phyloP scores from a whole-genome alignment of 1,284 basidiomycete species.

The Irpex sp. region DNA sequence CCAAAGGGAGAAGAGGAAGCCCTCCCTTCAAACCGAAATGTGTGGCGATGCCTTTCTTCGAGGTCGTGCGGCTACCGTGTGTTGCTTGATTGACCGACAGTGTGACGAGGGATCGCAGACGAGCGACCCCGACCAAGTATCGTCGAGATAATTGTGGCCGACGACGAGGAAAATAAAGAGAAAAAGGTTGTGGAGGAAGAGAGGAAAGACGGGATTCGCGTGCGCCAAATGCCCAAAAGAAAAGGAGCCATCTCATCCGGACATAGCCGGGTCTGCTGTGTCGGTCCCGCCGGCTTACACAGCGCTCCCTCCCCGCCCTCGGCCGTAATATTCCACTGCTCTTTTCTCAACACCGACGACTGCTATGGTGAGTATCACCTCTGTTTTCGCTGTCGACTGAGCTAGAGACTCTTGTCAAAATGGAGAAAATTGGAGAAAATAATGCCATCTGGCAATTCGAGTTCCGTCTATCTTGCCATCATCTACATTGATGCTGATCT shows the following conservation, averaged over 20 bases:
- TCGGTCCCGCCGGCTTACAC: background rate
- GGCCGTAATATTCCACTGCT: background rate
- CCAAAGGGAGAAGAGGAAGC: conserved; percentile 50
- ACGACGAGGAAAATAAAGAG: conserved; percentile 14
- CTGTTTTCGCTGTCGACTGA: background rate
- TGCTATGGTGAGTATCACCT: background rate
- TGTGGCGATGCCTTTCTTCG: conserved; percentile 37
- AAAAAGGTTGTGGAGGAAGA: conserved; percentile 1
- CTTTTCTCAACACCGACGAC: background rate
- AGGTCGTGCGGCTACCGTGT: conserved; percentile 24
- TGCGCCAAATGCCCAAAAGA: conserved; percentile 4
- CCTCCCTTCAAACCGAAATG: conserved; percentile 26
- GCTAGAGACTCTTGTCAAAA: background rate
- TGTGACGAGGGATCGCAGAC: conserved; percentile 37
- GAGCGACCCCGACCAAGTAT: conserved; percentile 28
- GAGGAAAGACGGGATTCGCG: background rate
- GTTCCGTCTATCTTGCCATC: conserved; percentile 1
- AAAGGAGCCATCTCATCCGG: conserved; percentile 3
- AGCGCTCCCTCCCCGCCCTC: background rate
- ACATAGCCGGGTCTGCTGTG: background rate
- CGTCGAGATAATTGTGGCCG: background rate
- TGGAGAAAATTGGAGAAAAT: background rate
- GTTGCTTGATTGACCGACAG: conserved; percentile 34
- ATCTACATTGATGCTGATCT: background rate
- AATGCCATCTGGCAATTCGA: background rate